Conservation (phyloP, 2,329 filamentous ascomycete genomes). For the Tolypocladium endophyticum region DNA sequence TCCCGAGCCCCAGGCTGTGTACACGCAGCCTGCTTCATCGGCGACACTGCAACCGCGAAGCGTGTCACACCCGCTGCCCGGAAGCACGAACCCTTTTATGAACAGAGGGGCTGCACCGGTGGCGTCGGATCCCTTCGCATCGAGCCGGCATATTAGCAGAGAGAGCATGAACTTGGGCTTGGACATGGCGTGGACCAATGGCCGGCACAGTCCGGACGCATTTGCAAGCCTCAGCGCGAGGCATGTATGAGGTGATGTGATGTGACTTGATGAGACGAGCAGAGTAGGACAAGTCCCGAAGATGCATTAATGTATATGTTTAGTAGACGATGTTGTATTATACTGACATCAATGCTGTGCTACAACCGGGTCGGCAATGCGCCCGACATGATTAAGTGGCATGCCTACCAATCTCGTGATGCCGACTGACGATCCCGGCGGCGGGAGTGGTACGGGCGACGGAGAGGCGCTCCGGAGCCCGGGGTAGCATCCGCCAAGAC, state of each 20-base stretch:
- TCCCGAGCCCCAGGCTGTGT: conserved; percentile 15
- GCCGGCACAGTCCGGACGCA: conserved; percentile 68
- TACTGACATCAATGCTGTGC: not conserved
- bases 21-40: conserved; percentile 12
- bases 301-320: not conserved
- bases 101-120: conserved; percentile 16
- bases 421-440: not conserved
- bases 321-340: not conserved
- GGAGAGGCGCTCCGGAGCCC: not conserved
- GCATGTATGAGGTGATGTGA: conserved; percentile 29
- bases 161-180: conserved; percentile 61
- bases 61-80: conserved; percentile 23
- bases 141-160: conserved; percentile 36
- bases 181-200: conserved; percentile 55
- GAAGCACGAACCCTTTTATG: conserved; percentile 49
- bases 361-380: not conserved
- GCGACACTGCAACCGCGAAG: conserved; percentile 15
- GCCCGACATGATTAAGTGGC: not conserved
- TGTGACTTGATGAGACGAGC: not conserved
- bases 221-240: conserved; percentile 65
- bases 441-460: not conserved
- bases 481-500: not conserved
- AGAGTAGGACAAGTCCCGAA: not conserved
- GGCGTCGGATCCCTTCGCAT: conserved; percentile 32
- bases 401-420: not conserved